Base-by-base conservation (phyloP, 2,329 filamentous ascomycete genomes). In the Alternaria incomplexa region DNA sequence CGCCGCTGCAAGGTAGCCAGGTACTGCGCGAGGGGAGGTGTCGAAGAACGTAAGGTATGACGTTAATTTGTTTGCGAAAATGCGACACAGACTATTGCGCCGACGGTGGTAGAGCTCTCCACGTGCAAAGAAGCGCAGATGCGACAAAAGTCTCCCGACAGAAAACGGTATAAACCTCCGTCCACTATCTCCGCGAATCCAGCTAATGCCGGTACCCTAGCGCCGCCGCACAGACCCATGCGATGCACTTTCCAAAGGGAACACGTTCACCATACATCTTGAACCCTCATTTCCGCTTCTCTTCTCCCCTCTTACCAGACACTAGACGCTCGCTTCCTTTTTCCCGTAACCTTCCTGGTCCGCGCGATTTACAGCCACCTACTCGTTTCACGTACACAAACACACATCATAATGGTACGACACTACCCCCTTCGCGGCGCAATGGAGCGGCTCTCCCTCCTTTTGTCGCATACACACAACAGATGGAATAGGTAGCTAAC, bases 121-220 rank as follows among this genome's bases (percentile, higher is more conserved):
- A 36, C 23, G 6, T 25, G 30, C 10, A 36, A 3, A 52, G n/a
- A 48, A 12, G 20, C 13, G 15, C 48, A n/a, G 17, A 28, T n/a
- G 13, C 30, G 36, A 55, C n/a, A 58, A 47, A 58, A 15, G 59
- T 58, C 23, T 30, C 32, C 48, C 12, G 20, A 52, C 48, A 22
- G 30, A 36, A 52, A 52, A 52, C 48, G 48, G 48, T 64, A 64
- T 58, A 66, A 63, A 63, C 53, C 53, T 46, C 52, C 23, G 32
- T 46, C 15, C 52, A 40, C 53, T 40, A 65, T 52, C 69, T 71
- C 69, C 69, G 69, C 69, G 70, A 13, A 55, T 45, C n/a, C 32
- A 22, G 17, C 43, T 48, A 28, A 50, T 40, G 36, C 40, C 56
- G n/a, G 26, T 55, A 32, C 58, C 44, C 61, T 56, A 32, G 43